phyloP scores from a whole-genome alignment of 129 eudicot genomes.

The Silybum marianum region DNA sequence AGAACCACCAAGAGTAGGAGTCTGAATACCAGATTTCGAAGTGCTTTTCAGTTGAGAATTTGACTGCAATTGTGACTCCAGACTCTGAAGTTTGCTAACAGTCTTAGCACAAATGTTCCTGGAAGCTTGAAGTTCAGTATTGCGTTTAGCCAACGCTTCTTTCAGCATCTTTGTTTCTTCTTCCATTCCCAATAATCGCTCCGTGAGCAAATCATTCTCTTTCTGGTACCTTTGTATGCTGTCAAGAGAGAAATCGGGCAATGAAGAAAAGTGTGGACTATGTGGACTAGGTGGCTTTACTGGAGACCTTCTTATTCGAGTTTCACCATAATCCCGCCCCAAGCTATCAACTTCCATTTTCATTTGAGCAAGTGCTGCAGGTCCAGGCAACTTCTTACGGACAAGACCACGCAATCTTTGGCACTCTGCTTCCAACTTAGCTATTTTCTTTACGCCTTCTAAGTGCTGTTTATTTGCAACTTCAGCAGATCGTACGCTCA shows the following conservation, averaged over 20 bases:
- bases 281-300: conserved; percentile 68
- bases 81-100: conserved; percentile 78
- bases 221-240: conserved; percentile 65
- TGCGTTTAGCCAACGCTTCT: conserved; percentile 92
- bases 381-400: conserved; percentile 95
- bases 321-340: conserved; percentile 88
- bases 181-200: conserved; percentile 71
- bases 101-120: conserved; percentile 87
- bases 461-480: conserved; percentile 86
- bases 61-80: conserved; percentile 65
- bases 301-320: conserved; percentile 71
- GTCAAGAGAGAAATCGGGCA: conserved; percentile 77
- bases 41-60: conserved; percentile 45
- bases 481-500: conserved; percentile 92
- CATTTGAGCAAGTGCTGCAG: conserved; percentile 98
- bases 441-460: conserved; percentile 87
- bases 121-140: conserved; percentile 83
- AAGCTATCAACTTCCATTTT: conserved; percentile 85
- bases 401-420: conserved; percentile 96
- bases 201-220: conserved; percentile 77
- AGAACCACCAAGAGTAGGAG: conserved; percentile 40
- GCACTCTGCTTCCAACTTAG: conserved; percentile 96
- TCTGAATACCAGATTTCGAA: conserved; percentile 21
- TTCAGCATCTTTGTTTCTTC: conserved; percentile 96
- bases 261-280: conserved; percentile 49